phyloP scores from a whole-genome alignment of 371 early-diverging fungal genomes.

The Lichtheimia corymbifera region DNA sequence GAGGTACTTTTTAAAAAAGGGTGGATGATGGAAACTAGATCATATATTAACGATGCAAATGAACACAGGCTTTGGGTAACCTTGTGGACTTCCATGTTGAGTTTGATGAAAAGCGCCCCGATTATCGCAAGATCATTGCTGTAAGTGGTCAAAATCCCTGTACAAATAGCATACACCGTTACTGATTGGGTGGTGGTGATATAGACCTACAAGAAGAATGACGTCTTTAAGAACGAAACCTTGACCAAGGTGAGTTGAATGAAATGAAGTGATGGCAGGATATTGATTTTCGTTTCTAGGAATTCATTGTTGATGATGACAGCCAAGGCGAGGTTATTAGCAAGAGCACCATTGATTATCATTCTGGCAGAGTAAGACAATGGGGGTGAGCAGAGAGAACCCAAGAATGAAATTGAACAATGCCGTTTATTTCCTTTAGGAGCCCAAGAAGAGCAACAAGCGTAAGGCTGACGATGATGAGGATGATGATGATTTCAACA shows the following conservation, averaged over 20 bases:
- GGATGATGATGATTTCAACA: conserved; percentile 25
- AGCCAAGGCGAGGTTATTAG: conserved; percentile 33
- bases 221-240: conserved; percentile 55
- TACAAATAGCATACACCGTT: background rate
- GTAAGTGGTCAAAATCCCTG: conserved; percentile 26
- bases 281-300: conserved; percentile 15
- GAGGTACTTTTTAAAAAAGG: conserved; percentile 15
- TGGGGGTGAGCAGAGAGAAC: background rate
- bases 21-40: background rate
- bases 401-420: background rate
- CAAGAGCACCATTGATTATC: conserved; percentile 49
- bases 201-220: conserved; percentile 59
- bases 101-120: conserved; percentile 45
- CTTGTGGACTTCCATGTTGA: conserved; percentile 62
- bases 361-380: conserved; percentile 45
- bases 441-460: conserved; percentile 24
- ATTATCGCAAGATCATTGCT: conserved; percentile 52
- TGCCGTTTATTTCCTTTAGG: too few relatives aligned
- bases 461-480: conserved; percentile 44
- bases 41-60: background rate
- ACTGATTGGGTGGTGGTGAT: background rate
- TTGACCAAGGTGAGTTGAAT: conserved; percentile 43
- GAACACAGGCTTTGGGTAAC: conserved; percentile 36
- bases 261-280: background rate
- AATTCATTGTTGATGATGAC: conserved; percentile 45